Conservation (phyloP, 352 stramenopile species). For the Phytophthora ohioensis region DNA sequence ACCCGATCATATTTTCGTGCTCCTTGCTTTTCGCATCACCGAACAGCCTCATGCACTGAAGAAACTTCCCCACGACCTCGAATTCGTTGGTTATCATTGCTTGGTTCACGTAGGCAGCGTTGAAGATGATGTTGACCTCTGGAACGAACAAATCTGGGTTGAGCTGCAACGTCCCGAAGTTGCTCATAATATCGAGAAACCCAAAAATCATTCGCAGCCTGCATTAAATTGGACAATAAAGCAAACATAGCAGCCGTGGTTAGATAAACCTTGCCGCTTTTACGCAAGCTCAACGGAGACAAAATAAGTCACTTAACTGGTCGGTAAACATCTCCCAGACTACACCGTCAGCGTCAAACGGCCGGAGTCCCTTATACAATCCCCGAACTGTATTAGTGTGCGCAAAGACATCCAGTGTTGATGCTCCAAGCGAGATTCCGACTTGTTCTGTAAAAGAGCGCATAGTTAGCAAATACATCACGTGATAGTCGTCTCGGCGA, state of each 20-base stretch:
- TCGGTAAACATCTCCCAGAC: slow-evolving; percentile 73
- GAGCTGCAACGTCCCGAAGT: slow-evolving; percentile 81
- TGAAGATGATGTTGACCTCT: slow-evolving; percentile 82
- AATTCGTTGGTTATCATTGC: slow-evolving; percentile 76
- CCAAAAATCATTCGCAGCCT: slow-evolving; percentile 87
- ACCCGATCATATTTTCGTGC: slow-evolving; percentile 52
- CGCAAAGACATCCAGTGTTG: slow-evolving; percentile 74
- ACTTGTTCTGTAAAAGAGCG: slow-evolving; percentile 62
- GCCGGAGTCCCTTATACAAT: slow-evolving; percentile 78
- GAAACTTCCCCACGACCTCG: slow-evolving; percentile 76
- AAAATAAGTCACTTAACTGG: slow-evolving; percentile 56
- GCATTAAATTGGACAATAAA: not conserved
- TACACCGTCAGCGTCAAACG: slow-evolving; percentile 69
- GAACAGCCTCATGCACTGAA: slow-evolving; percentile 87
- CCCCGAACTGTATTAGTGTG: slow-evolving; percentile 72
- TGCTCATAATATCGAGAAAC: slow-evolving; percentile 79
- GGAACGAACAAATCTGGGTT: slow-evolving; percentile 72
- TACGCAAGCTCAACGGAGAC: not conserved
- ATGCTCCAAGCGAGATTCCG: slow-evolving; percentile 73
- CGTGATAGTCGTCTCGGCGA: not conserved
- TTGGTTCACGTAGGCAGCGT: slow-evolving; percentile 74
- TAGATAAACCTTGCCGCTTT: slow-evolving; percentile 3
- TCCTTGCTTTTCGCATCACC: slow-evolving; percentile 49
- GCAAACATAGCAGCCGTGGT: slow-evolving; percentile 14
- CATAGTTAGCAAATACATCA: not conserved